These are phyloP conservation scores for Aspergillus carbonarius DNA, from an alignment of 2,329 filamentous ascomycete genomes.

Conservation along the genomic window DNA sequence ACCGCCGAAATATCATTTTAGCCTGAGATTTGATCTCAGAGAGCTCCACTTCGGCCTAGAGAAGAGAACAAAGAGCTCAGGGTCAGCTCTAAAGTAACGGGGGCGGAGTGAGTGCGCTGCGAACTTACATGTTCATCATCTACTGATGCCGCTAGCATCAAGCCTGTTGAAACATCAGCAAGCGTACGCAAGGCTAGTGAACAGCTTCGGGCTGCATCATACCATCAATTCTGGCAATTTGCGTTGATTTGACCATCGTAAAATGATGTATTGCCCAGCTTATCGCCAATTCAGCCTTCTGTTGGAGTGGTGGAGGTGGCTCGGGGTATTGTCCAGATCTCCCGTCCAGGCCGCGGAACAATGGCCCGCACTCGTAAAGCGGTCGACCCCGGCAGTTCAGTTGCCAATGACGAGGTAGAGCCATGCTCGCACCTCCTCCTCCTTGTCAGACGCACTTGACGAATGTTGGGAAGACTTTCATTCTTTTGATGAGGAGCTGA, in stretches of 20 bases:
- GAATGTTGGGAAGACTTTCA: background rate
- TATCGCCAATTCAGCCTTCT: background rate
- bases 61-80: background rate
- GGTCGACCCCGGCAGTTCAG: conserved; percentile 35
- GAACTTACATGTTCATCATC: conserved; percentile 73
- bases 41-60: conserved; percentile 69
- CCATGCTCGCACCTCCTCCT: background rate
- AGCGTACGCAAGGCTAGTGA: conserved; percentile 1
- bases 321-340: conserved; percentile 24
- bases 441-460: background rate
- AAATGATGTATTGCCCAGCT: background rate
- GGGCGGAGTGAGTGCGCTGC: background rate
- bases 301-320: background rate
- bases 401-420: conserved; percentile 22
- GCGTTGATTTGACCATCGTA: conserved; percentile 83
- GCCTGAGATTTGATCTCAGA: conserved; percentile 86
- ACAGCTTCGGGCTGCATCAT: conserved; percentile 26
- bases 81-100: conserved; percentile 2
- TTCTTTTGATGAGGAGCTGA: conserved; percentile 3
- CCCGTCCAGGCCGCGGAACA: conserved; percentile 15
- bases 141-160: conserved; percentile 91
- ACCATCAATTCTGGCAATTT: conserved; percentile 94
- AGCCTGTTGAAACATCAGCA: conserved; percentile 58
- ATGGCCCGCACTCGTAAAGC: conserved; percentile 38
- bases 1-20: conserved; percentile 82